Conservation (phyloP, 768 basidiomycete genomes). For the Postia placenta region DNA sequence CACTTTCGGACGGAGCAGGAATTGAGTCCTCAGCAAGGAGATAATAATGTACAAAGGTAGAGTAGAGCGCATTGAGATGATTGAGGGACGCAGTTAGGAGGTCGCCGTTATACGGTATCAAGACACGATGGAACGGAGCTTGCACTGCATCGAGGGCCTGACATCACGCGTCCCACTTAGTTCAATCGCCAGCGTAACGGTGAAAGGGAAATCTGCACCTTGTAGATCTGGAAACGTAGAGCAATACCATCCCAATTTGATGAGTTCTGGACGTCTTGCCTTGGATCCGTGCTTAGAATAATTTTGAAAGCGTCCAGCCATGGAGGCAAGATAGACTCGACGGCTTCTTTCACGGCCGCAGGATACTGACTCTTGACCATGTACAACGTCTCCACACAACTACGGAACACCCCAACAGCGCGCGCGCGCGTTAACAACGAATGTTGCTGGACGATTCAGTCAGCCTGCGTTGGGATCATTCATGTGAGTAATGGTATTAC, state of each 20-base stretch:
- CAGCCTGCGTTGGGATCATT: no score
- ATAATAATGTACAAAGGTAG: slow-evolving; percentile 58
- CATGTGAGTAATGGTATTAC: no score
- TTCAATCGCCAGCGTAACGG: background rate
- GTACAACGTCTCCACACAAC: slow-evolving; percentile 84
- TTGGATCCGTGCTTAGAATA: slow-evolving; percentile 60
- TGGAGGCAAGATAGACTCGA: slow-evolving; percentile 70
- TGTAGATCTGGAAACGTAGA: slow-evolving; percentile 80
- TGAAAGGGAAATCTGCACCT: slow-evolving; percentile 40
- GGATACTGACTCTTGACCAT: slow-evolving; percentile 96
- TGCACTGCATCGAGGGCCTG: slow-evolving; percentile 79
- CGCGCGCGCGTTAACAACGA: slow-evolving; percentile 78
- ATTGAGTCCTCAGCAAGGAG: slow-evolving; percentile 46
- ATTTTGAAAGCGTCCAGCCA: slow-evolving; percentile 92
- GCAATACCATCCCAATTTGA: slow-evolving; percentile 78
- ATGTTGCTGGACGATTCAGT: slow-evolving; percentile 47
- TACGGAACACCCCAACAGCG: slow-evolving; percentile 82
- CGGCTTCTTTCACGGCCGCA: slow-evolving; percentile 77
- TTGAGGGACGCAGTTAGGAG: slow-evolving; percentile 52
- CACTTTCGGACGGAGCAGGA: slow-evolving; percentile 70
- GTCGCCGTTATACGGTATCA: slow-evolving; percentile 56
- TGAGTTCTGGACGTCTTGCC: slow-evolving; percentile 50
- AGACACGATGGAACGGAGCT: slow-evolving; percentile 72
- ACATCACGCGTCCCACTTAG: background rate
- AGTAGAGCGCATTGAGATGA: slow-evolving; percentile 54